Evolutionary conservation across 371 early-diverging fungal genomes (phyloP), one percentile per base, ranked within the genome.

Genomic region (Mucor circinelloides): DNA sequence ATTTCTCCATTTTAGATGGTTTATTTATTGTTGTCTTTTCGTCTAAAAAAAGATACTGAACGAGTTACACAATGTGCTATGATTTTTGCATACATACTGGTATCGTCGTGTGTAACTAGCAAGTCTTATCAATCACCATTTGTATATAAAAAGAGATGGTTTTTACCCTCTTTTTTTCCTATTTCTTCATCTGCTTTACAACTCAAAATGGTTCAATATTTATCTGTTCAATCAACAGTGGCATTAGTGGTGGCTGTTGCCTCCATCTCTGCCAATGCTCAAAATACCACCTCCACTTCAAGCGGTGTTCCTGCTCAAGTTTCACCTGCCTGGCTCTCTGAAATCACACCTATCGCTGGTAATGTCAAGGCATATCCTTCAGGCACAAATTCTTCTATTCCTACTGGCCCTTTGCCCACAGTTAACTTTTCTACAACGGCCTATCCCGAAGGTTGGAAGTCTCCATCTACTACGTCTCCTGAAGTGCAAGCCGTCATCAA

Each of bases 401-500:
- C 79, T 46, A 74, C 76, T 12, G 79, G 79, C 0, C 57, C 76
- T 19, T 67, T 79, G 13, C 19, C 63, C 21, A n/a, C 61, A 8
- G 55, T 68, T n/a, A 42, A 25, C 28, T 76, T 59, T 30, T 28
- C 56, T 31, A 23, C 42, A 27, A 48, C 67, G 68, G 76, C 63
- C 9, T 83, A 83, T 30, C 84, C 84, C 34, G 66, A 67, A 54
- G 63, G 70, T 17, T 83, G 84, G 84, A 68, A 59, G 34, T 44
- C 66, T 1, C 78, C 84, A 23, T 52, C 72, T 25, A 73, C 77
- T 2, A 61, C 64, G 30, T 68, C 69, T 32, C 54, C 78, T 27
- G 81, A 81, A 69, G 73, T 83, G 12, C 56, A 70, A 31, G 77
- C 79, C 30, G 81, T 68, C 6, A 69, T 79, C 19, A 64, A 65